Conservation (phyloP, 2,329 filamentous ascomycete genomes). For the Chrysoporthe deuterocubensis region DNA sequence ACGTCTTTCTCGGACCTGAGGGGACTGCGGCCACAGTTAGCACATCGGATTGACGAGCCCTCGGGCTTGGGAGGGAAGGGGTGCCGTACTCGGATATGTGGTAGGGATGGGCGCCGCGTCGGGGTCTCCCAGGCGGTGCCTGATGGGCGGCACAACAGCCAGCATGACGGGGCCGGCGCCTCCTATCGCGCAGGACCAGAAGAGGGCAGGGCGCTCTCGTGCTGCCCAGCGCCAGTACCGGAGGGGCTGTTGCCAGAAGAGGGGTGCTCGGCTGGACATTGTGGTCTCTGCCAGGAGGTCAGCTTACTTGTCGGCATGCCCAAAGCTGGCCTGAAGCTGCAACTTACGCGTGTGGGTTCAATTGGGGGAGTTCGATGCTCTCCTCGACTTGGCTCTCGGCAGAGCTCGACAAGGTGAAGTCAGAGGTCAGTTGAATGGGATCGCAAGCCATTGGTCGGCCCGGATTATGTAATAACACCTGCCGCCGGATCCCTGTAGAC, state of each 20-base stretch:
- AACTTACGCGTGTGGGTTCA: slow-evolving; percentile 15
- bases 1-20: slow-evolving; percentile 59
- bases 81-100: slow-evolving; percentile 83
- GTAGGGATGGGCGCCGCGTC: slow-evolving; percentile 75
- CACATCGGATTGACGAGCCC: neutral
- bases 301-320: neutral
- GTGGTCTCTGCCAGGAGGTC: slow-evolving; percentile 31
- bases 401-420: slow-evolving; percentile 22
- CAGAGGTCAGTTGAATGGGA: slow-evolving; percentile 24
- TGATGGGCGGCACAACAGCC: slow-evolving; percentile 73
- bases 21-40: slow-evolving; percentile 51
- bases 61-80: neutral
- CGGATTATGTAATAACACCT: slow-evolving; percentile 20
- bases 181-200: slow-evolving; percentile 83
- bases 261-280: slow-evolving; percentile 68
- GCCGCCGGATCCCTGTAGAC: neutral
- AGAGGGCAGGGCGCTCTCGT: slow-evolving; percentile 86
- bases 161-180: slow-evolving; percentile 72
- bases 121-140: slow-evolving; percentile 74
- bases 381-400: slow-evolving; percentile 3
- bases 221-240: slow-evolving; percentile 88
- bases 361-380: neutral
- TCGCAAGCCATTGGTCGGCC: slow-evolving; percentile 21
- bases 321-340: neutral
- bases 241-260: slow-evolving; percentile 84